Evolutionary conservation across 2,329 filamentous ascomycete genomes (phyloP).

Genomic region (Septoria linicola): DNA sequence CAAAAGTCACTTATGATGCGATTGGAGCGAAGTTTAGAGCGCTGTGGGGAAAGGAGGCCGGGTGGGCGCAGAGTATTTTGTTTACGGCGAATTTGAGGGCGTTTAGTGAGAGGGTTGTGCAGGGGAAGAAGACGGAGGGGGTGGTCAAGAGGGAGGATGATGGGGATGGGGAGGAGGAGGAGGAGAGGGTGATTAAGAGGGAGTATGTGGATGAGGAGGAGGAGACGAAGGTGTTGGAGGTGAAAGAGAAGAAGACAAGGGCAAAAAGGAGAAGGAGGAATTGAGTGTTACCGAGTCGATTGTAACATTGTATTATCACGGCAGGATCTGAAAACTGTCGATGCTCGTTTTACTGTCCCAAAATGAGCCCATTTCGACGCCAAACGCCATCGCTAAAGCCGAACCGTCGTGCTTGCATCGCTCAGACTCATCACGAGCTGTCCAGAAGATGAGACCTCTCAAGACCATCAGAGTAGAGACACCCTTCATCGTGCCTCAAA

Average conservation of each 20-base stretch:
- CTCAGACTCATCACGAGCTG: too few relatives aligned
- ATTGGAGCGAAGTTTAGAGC: conserved; percentile 85
- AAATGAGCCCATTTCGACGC: neutral
- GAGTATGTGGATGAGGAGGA: conserved; percentile 42
- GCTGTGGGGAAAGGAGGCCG: conserved; percentile 89
- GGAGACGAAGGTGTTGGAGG: conserved; percentile 41
- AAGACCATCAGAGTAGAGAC: too few relatives aligned
- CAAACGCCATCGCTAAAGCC: conserved; percentile 18
- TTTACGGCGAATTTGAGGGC: conserved; percentile 89
- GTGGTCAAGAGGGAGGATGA: conserved; percentile 39
- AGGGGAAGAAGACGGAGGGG: conserved; percentile 46
- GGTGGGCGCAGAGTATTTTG: conserved; percentile 95
- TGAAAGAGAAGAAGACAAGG: conserved; percentile 41
- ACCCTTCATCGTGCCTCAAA: too few relatives aligned
- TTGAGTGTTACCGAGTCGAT: conserved; percentile 7
- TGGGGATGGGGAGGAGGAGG: conserved; percentile 27
- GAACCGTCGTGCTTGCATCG: too few relatives aligned
- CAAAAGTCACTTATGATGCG: conserved; percentile 82
- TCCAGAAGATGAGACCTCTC: too few relatives aligned
- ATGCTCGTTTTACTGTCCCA: neutral
- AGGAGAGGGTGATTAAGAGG: conserved; percentile 38
- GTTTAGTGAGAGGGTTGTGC: conserved; percentile 68
- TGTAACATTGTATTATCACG: too few relatives aligned
- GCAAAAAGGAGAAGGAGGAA: conserved; percentile 40
- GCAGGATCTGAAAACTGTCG: neutral